These are phyloP conservation scores for Gossypium raimondii DNA, from an alignment of 345 rosid genomes.

Conservation along the genomic window DNA sequence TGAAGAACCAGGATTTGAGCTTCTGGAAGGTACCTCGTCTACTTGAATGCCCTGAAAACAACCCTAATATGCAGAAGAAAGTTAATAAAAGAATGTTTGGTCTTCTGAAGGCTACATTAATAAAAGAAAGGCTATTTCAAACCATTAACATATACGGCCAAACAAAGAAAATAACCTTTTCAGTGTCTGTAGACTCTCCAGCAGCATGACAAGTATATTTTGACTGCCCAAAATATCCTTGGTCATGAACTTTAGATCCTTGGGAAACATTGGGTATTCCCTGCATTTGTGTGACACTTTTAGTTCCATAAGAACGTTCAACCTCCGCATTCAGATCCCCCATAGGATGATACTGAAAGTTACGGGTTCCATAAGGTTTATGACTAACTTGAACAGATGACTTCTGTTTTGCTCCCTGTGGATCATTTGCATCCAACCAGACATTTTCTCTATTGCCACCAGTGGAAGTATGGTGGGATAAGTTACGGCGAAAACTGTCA, in stretches of 20 bases:
- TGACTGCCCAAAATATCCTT: not conserved
- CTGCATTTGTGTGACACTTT: constrained; percentile 33
- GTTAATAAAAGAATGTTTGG: constrained; percentile 8
- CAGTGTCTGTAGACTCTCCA: constrained; percentile 36
- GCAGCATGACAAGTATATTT: constrained; percentile 31
- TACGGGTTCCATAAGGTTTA: constrained; percentile 48
- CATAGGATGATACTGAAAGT: constrained; percentile 96
- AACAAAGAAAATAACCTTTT: constrained; percentile 40
- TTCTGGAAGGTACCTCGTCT: constrained; percentile 36
- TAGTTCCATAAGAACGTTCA: constrained; percentile 32
- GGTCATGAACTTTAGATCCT: not conserved
- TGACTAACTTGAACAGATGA: constrained; percentile 36
- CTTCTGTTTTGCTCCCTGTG: constrained; percentile 43
- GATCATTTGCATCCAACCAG: constrained; percentile 44
- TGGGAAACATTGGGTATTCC: constrained; percentile 38
- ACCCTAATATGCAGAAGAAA: constrained; percentile 27
- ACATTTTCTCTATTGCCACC: constrained; percentile 37
- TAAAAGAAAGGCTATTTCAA: not conserved
- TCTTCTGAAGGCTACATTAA: not conserved
- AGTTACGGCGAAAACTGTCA: constrained; percentile 31
- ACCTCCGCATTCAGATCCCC: constrained; percentile 63
- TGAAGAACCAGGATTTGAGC: constrained; percentile 35
- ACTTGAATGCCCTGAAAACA: constrained; percentile 34
- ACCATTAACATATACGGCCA: not conserved
- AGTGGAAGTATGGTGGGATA: constrained; percentile 26